Evolutionary conservation across 2,329 filamentous ascomycete species (phyloP), one percentile per base, ranked within the genome.

Genomic region (Albifimbria verrucaria): DNA sequence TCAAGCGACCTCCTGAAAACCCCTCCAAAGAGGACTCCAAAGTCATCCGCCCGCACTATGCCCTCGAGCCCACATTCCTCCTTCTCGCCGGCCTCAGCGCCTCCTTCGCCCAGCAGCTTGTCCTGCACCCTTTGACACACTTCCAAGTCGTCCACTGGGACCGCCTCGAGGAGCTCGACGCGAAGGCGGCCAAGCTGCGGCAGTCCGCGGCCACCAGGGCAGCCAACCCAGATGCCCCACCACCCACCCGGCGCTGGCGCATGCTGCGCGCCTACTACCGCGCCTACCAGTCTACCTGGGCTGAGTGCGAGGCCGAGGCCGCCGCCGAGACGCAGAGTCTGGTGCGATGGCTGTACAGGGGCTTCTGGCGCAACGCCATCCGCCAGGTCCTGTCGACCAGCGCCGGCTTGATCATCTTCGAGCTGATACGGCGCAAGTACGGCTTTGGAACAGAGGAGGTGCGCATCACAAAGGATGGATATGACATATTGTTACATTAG

Each of bases 401-500:
- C 55, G 88, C 88, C 0, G 89, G 88, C 0, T 66, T 92, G 54
- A 89, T 92, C 59, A 89, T 90, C 20, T 92, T 92, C 65, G 89
- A 92, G 70, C 65, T 92, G 44, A 83, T 91, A 36, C 75, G 89
- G 52, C 76, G 88, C 32, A 90, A 89, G 69, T 92, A 90, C 60
- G 86, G 85, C 2, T 75, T 81, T 53, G 78, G 80, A 2, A 76
- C 77, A 18, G 85, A 87, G 48, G 79, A 80, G 61, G 84, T 85
- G 57, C 78, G 77, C 59, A 90, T 89, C 50, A 80, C 78, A 48
- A 82, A 83, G 65, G 86, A 88, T 57, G 86, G 86, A 1, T 89
- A 89, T 60, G 85, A 90, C 61, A 90, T 92, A 61, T 62, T 90
- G 57, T 72, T 91, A 17, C 58, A 65, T 49, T 71, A 59, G 52